Evolutionary conservation across 129 eudicot species (phyloP).

Genomic region (Pseudognaphalium luteoalbum): DNA sequence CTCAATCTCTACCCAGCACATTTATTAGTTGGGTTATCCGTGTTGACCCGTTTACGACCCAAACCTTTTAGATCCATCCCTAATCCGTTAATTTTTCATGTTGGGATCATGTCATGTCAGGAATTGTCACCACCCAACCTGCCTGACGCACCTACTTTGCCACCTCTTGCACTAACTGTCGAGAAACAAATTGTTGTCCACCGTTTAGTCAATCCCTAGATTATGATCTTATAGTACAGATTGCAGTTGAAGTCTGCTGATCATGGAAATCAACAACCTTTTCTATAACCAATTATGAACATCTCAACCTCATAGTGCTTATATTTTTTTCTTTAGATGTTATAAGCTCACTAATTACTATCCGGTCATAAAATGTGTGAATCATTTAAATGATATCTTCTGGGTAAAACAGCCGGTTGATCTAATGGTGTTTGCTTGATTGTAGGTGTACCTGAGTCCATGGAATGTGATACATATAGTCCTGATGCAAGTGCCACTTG

Average conservation of each 20-base stretch:
- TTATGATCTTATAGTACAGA: neutral
- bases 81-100: too few relatives aligned
- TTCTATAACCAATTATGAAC: neutral
- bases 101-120: neutral
- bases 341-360: neutral
- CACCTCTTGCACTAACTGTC: neutral
- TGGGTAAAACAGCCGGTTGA: neutral
- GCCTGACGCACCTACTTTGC: neutral
- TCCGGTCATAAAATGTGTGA: neutral
- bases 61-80: neutral
- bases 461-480: constrained; percentile 62
- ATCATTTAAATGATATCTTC: neutral
- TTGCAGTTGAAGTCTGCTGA: neutral
- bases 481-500: constrained; percentile 60
- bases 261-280: neutral
- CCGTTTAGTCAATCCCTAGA: neutral
- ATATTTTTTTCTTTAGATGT: neutral
- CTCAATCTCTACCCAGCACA: neutral
- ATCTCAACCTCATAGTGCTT: neutral
- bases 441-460: constrained; percentile 46
- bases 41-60: neutral
- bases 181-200: neutral
- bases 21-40: too few relatives aligned
- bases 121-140: neutral
- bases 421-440: constrained; percentile 8